Evolutionary conservation across 441 rosid genomes (phyloP).

Genomic region (Hura crepitans): DNA sequence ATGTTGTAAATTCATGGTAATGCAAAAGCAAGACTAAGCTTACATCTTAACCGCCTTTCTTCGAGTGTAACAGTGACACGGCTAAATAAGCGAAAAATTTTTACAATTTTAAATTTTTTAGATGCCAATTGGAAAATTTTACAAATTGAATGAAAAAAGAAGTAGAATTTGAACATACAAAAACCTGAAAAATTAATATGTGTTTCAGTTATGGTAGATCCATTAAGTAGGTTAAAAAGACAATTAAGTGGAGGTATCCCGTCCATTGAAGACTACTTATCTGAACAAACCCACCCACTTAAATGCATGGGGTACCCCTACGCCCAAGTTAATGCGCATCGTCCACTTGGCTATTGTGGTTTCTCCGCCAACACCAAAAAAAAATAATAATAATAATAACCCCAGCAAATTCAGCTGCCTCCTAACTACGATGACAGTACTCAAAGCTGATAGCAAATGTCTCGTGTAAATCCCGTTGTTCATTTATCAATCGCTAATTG

Average conservation of each 20-base stretch:
- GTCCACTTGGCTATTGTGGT: constrained; percentile 10
- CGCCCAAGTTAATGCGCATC: background rate
- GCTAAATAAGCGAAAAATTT: no score
- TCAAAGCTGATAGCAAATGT: no score
- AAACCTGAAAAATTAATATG: no score
- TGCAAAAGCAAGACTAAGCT: background rate
- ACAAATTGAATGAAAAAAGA: no score
- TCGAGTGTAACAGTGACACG: background rate
- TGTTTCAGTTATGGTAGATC: no score
- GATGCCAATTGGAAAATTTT: no score
- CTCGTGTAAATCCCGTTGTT: background rate
- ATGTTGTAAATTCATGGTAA: no score
- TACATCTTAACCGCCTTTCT: constrained; percentile 5
- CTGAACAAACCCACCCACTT: constrained; percentile 18
- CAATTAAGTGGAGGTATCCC: background rate
- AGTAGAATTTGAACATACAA: no score
- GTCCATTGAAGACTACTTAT: background rate
- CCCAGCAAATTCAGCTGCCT: constrained; percentile 20
- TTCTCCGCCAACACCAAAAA: constrained; percentile 8
- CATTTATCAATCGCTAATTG: background rate
- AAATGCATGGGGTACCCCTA: background rate
- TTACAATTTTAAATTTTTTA: no score
- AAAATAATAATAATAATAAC: background rate
- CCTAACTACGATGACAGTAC: no score
- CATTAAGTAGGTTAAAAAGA: no score